phyloP scores from a whole-genome alignment of 257 asterid genomes.

The Knoxia roxburghii region DNA sequence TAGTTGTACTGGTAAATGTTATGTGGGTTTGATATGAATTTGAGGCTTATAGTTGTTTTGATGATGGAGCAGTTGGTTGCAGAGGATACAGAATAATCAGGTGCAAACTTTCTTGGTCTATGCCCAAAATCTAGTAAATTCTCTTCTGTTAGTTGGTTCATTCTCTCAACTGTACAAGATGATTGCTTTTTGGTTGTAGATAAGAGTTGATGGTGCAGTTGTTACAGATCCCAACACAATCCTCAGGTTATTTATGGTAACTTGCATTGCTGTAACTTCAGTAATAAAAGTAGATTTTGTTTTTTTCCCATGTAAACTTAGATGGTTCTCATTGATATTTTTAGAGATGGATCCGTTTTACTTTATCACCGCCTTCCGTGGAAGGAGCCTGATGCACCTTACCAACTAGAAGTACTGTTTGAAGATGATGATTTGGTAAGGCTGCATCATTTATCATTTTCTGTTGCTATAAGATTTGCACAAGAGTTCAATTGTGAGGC shows the following conservation, averaged over 20 bases:
- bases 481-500: conserved; percentile 1
- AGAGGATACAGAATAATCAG: conserved; percentile 68
- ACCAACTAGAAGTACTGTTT: conserved; percentile 52
- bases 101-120: conserved; percentile 8
- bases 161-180: not conserved
- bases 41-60: conserved; percentile 1
- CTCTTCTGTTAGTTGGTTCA: not conserved
- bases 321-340: conserved; percentile 1
- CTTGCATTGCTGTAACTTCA: not conserved
- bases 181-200: conserved; percentile 37
- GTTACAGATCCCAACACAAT: conserved; percentile 48
- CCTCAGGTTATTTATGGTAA: conserved; percentile 47
- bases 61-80: conserved; percentile 79
- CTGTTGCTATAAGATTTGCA: not conserved
- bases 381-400: conserved; percentile 92
- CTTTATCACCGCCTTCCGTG: conserved; percentile 87
- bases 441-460: no score
- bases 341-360: conserved; percentile 58
- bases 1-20: not conserved
- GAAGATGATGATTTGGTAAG: conserved; percentile 79
- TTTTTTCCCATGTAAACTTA: not conserved
- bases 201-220: conserved; percentile 53
- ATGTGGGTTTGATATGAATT: not conserved
- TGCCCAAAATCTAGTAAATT: not conserved
- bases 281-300: not conserved